A percentile compares a stretch with the other conserved stretches of the same genome.
Conservation (phyloP, 352 stramenopile species). For the Phytophthora sojae region DNA sequence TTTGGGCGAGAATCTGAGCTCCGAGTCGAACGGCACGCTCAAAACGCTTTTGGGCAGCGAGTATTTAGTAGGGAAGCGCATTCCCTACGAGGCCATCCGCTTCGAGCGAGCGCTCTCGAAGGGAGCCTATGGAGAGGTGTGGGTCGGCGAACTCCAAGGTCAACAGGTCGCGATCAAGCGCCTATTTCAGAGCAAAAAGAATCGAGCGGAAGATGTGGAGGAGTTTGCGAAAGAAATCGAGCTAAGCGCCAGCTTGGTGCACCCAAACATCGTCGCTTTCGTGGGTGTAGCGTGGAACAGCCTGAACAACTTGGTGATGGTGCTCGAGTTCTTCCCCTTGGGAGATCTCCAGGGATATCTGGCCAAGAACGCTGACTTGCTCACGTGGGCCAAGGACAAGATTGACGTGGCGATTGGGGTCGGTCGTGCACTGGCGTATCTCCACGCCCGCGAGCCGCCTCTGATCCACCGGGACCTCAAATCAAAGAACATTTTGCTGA, state of each 20-base stretch:
- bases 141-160: neutral
- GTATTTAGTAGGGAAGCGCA: neutral
- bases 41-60: neutral
- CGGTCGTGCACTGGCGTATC: neutral
- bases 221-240: neutral
- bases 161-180: neutral
- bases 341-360: neutral
- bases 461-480: slow-evolving; percentile 36
- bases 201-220: neutral
- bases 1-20: neutral
- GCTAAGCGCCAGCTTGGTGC: neutral
- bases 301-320: neutral
- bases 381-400: neutral
- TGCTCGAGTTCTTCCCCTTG: no score
- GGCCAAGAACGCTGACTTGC: neutral
- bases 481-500: slow-evolving; percentile 71
- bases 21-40: neutral
- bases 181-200: neutral
- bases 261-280: neutral
- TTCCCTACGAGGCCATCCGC: neutral
- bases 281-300: neutral
- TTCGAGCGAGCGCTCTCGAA: neutral
- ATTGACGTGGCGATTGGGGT: neutral
- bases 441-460: neutral
- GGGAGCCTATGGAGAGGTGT: neutral